Conservation (phyloP, 257 asterid species). For the Agastache rugosa region DNA sequence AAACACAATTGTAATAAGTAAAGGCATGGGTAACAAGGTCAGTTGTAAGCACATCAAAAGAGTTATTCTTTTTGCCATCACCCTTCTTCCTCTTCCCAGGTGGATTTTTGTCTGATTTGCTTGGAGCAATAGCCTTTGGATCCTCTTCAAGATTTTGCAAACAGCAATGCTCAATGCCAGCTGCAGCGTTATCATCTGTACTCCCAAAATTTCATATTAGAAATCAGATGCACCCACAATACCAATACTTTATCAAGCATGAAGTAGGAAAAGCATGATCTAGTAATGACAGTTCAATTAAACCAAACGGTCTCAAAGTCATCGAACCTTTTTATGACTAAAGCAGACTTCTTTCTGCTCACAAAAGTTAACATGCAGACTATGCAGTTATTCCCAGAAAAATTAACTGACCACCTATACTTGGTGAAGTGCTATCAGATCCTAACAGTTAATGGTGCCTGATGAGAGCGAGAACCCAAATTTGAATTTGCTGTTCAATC, state of each 20-base stretch:
- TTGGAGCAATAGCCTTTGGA: slow-evolving; percentile 40
- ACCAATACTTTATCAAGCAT: slow-evolving; percentile 1
- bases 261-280: neutral
- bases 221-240: slow-evolving; percentile 29
- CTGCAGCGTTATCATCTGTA: slow-evolving; percentile 39
- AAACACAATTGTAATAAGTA: slow-evolving; percentile 19
- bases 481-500: neutral
- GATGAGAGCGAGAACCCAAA: neutral
- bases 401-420: neutral
- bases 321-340: neutral
- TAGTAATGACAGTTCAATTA: neutral
- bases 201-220: slow-evolving; percentile 35
- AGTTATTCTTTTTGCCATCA: slow-evolving; percentile 35
- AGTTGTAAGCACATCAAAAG: slow-evolving; percentile 56
- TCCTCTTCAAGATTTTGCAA: slow-evolving; percentile 42
- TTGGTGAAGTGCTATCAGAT: neutral
- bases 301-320: neutral
- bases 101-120: slow-evolving; percentile 37
- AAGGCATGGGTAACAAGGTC: slow-evolving; percentile 14
- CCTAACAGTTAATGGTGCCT: slow-evolving; percentile 12
- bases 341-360: neutral
- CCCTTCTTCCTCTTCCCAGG: slow-evolving; percentile 46
- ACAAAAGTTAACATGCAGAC: slow-evolving; percentile 2
- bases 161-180: slow-evolving; percentile 42
- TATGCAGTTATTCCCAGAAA: neutral